Percentiles rank a stretch among this genome's conserved stretches.
Conservation (phyloP, 164 flowering plant genomes). For the Macadamia integrifolia region DNA sequence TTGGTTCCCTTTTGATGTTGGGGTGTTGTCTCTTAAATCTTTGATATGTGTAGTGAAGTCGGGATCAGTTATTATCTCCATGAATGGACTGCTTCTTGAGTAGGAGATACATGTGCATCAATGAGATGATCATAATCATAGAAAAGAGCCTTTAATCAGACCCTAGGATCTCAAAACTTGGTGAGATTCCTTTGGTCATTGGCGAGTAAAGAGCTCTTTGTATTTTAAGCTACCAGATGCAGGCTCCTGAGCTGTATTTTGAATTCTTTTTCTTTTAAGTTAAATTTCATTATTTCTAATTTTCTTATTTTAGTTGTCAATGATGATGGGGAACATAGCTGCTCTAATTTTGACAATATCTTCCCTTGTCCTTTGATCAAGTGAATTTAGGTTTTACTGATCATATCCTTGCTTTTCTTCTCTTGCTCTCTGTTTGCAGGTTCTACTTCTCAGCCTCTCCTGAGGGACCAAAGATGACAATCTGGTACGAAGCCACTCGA, state of each 20-base stretch:
- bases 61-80: background rate
- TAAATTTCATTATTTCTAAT: too few species aligned
- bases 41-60: background rate
- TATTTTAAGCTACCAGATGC: background rate
- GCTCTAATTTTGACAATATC: too few species aligned
- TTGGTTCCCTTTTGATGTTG: background rate
- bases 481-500: background rate
- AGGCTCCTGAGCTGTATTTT: background rate
- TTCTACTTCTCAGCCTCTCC: conserved; percentile 43
- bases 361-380: too few species aligned
- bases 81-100: background rate
- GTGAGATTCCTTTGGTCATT: too few species aligned
- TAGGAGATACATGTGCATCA: too few species aligned
- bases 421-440: conserved; percentile 27
- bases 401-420: background rate
- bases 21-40: background rate
- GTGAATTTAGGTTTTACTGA: background rate
- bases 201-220: too few species aligned
- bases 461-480: conserved; percentile 30
- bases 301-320: background rate
- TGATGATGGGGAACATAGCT: too few species aligned
- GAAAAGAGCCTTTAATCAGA: too few species aligned
- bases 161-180: too few species aligned
- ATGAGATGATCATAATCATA: too few species aligned
- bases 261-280: background rate